Base-by-base conservation (phyloP, 495 filamentous ascomycete genomes). In the Trichoderma virens region DNA sequence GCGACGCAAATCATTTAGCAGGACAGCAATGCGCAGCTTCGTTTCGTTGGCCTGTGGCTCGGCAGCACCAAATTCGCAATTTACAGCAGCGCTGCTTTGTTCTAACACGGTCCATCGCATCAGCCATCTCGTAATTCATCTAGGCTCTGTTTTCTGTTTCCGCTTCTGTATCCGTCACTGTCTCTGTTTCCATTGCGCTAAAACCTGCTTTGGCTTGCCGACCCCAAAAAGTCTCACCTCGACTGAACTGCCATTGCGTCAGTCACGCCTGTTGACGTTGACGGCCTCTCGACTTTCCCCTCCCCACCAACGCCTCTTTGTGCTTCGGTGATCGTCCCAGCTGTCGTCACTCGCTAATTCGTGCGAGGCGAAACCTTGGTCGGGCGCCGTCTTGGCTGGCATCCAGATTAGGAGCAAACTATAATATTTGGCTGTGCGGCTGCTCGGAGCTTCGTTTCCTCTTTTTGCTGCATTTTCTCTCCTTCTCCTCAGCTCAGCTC, bases 291-390 rank as follows among this genome's bases (percentile, higher is more conserved):
- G 23, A 30, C 16, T 47, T 23, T 56, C 51, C 51, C 51, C 51
- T 56, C 51, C 51, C 51, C 51, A 13, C 23, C 51, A 13, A 56
- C 51, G 51, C 51, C 51, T 27, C 20, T 14, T 30, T 13, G 51
- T 56, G 23, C 51, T 27, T 27, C 51, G 13, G 23, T 28, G 51
- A 56, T 56, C 51, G 51, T 30, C 11, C 51, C 51, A 28, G 25
- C 51, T 30, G 51, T 56, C 51, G 51, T 56, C 51, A 56, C 51
- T 56, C 51, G 27, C 51, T 56, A 51, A 11, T 20, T 56, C 13
- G 51, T 56, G 51, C 51, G 51, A 56, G 51, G 51, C 51, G 51
- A 56, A 56, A 56, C 51, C 51, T 56, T 56, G 51, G 51, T 27
- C n/a, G n/a, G 43, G 43, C 43, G 43, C 43, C 18, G 8, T 18